Evolutionary conservation across 495 filamentous ascomycete species (phyloP).

Genomic region (Xeromyces bisporus): DNA sequence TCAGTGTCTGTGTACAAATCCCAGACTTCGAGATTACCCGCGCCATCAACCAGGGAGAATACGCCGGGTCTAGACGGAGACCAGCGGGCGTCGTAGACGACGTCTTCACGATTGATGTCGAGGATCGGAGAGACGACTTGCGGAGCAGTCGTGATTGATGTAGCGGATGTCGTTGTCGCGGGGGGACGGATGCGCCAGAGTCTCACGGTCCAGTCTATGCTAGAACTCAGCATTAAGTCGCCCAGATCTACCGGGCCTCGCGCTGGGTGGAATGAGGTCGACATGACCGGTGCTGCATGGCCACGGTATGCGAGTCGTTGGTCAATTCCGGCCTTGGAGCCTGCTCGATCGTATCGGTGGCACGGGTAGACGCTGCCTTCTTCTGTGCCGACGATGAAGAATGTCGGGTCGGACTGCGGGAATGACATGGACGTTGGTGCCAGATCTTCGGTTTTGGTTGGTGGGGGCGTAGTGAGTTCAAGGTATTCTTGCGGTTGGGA

Average conservation of each 20-base stretch:
- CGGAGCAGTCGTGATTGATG: conserved; percentile 20
- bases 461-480: conserved; percentile 67
- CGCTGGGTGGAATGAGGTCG: conserved; percentile 83
- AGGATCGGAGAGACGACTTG: conserved; percentile 52
- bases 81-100: conserved; percentile 93
- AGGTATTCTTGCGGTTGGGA: conserved; percentile 86
- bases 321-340: conserved; percentile 90
- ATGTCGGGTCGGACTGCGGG: conserved; percentile 86
- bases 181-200: conserved; percentile 79
- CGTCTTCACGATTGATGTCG: conserved; percentile 81
- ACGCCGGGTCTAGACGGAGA: conserved; percentile 81
- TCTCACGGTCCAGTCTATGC: conserved; percentile 91
- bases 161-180: conserved; percentile 31
- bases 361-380: conserved; percentile 92
- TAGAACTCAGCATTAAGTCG: conserved; percentile 72
- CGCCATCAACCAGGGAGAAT: conserved; percentile 85
- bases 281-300: conserved; percentile 90
- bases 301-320: conserved; percentile 66
- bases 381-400: conserved; percentile 92
- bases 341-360: conserved; percentile 90
- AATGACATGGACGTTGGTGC: conserved; percentile 96
- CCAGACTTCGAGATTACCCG: conserved; percentile 88
- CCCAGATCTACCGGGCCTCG: conserved; percentile 87
- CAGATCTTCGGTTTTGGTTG: conserved; percentile 82
- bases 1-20: conserved; percentile 85